A percentile compares a stretch with the other conserved stretches of the same genome.
Conservation (phyloP, 2,329 filamentous ascomycete species). For the Diaporthe vexans region DNA sequence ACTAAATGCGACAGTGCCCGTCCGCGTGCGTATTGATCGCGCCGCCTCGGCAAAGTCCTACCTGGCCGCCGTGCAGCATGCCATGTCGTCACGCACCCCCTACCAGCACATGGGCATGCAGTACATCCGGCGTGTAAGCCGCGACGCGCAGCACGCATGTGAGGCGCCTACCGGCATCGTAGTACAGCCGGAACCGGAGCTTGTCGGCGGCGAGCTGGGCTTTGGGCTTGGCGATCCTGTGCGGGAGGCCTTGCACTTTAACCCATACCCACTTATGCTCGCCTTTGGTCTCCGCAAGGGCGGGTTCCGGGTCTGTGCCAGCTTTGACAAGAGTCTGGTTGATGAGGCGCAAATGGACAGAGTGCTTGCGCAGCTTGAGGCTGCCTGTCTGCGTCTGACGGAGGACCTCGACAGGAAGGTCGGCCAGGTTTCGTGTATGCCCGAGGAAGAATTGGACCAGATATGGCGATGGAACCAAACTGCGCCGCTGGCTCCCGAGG, state of each 20-base stretch:
- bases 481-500: conserved; percentile 52
- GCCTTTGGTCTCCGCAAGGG: conserved; percentile 58
- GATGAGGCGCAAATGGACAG: conserved; percentile 53
- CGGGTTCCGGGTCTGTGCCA: conserved; percentile 59
- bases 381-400: conserved; percentile 44
- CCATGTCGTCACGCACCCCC: conserved; percentile 55
- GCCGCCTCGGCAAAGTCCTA: conserved; percentile 43
- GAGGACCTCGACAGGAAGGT: conserved; percentile 47
- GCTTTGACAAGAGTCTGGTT: conserved; percentile 57
- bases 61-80: conserved; percentile 43
- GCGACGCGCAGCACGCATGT: conserved; percentile 53
- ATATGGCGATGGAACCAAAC: conserved; percentile 59
- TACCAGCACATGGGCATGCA: conserved; percentile 65
- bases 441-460: conserved; percentile 53
- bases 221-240: conserved; percentile 41
- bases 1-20: conserved; percentile 57
- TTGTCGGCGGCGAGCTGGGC: conserved; percentile 41
- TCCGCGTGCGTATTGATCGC: conserved; percentile 56
- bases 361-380: conserved; percentile 53
- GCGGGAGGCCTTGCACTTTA: conserved; percentile 54
- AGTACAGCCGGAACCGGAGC: conserved; percentile 50
- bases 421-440: conserved; percentile 54
- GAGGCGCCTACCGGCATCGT: conserved; percentile 51
- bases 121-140: conserved; percentile 58
- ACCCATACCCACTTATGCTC: conserved; percentile 64